phyloP scores from a whole-genome alignment of 345 rosid genomes.

The Murraya paniculata region DNA sequence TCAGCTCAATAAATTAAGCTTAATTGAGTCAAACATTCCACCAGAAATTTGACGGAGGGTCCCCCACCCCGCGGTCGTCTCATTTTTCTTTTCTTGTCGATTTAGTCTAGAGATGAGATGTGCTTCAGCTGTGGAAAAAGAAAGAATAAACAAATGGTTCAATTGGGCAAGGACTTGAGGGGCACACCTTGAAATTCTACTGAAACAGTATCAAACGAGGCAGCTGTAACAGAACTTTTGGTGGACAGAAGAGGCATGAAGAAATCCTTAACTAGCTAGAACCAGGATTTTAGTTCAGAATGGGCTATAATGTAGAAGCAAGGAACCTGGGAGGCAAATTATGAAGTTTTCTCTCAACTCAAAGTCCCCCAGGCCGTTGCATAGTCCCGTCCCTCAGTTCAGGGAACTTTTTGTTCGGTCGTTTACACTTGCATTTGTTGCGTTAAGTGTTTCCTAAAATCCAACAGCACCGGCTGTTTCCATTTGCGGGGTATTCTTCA shows the following conservation, averaged over 20 bases:
- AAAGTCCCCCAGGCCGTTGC: no score
- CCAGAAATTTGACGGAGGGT: not conserved
- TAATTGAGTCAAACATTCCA: not conserved
- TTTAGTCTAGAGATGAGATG: not conserved
- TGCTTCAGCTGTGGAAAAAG: not conserved
- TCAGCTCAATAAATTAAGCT: no score
- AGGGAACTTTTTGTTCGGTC: no score
- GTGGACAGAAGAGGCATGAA: not conserved
- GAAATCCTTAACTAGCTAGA: not conserved
- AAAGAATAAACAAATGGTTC: not conserved
- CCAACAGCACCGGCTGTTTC: no score
- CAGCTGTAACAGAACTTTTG: not conserved
- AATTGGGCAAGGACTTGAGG: not conserved
- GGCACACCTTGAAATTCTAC: not conserved
- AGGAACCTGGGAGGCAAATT: no score
- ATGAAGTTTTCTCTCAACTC: no score
- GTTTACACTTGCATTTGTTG: no score
- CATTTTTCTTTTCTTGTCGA: not conserved
- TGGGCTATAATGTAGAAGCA: not conserved
- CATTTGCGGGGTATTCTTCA: no score
- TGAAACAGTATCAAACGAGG: not conserved
- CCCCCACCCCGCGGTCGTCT: no score
- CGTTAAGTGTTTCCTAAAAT: no score
- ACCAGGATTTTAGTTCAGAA: not conserved
- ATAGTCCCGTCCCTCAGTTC: no score